phyloP scores from a whole-genome alignment of 1,284 basidiomycete species.

The Hemileia vastatrix region DNA sequence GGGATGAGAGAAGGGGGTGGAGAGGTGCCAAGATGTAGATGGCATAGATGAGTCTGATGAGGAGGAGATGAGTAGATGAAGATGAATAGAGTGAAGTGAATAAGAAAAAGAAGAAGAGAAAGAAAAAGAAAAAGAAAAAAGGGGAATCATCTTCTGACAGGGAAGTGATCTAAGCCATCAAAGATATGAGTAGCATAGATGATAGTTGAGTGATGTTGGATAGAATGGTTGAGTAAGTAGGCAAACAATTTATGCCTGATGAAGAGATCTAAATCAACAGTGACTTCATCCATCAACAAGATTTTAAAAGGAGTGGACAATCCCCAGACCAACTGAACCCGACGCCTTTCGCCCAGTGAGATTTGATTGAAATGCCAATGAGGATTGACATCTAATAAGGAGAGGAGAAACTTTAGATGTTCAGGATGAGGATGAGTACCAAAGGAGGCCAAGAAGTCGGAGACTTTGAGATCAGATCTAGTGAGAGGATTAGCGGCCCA shows the following conservation, averaged over 20 bases:
- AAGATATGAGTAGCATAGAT: conserved; percentile 94
- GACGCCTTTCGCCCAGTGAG: conserved; percentile 84
- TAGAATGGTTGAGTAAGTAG: conserved; percentile 82
- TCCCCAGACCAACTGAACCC: conserved; percentile 92
- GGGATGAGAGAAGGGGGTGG: conserved; percentile 54
- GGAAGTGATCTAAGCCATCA: conserved; percentile 73
- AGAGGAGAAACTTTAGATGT: conserved; percentile 54
- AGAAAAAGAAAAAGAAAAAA: too few species aligned
- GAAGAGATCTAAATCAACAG: conserved; percentile 91
- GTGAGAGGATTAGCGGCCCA: conserved; percentile 96
- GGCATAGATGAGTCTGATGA: conserved; percentile 62
- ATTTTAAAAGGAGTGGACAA: conserved; percentile 93
- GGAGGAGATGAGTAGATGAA: background rate
- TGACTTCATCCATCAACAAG: conserved; percentile 88
- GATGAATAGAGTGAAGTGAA: too few species aligned
- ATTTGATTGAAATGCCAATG: conserved; percentile 70
- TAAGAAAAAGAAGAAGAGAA: too few species aligned
- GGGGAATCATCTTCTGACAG: too few species aligned
- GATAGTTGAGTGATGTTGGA: conserved; percentile 71
- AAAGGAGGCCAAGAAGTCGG: too few species aligned
- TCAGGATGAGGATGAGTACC: conserved; percentile 76
- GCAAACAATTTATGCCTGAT: conserved; percentile 79
- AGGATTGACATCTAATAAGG: background rate
- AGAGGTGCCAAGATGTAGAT: conserved; percentile 72
- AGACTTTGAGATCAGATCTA: too few species aligned